Percentiles rank a stretch among this genome's conserved stretches.
Evolutionary conservation across 805 yeast genomes (phyloP).

Genomic region (Isabelozyma heimii): DNA sequence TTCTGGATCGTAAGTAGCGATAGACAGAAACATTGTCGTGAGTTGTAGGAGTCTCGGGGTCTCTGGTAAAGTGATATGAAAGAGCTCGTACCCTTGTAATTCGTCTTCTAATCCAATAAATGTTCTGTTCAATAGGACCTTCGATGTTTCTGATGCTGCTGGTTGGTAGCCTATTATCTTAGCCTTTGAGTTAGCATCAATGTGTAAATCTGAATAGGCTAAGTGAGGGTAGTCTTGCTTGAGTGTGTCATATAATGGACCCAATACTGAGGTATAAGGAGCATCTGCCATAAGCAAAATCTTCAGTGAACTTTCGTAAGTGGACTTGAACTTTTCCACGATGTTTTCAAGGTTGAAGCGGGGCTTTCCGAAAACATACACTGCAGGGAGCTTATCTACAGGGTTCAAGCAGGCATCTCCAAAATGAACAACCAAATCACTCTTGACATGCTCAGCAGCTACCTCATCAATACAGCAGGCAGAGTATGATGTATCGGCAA

Average conservation of each 20-base stretch:
- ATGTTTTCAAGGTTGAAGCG: constrained; percentile 43
- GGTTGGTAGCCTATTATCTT: constrained; percentile 43
- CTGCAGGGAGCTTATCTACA: constrained; percentile 67
- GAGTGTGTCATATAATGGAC: constrained; percentile 33
- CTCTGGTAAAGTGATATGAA: constrained; percentile 73
- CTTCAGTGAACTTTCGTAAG: constrained; percentile 38
- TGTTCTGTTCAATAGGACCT: constrained; percentile 14
- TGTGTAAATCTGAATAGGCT: constrained; percentile 30
- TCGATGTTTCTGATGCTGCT: not conserved
- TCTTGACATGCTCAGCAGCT: constrained; percentile 88
- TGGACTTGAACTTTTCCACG: constrained; percentile 36
- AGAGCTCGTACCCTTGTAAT: constrained; percentile 50
- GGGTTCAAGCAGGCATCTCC: constrained; percentile 94
- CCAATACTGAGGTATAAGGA: constrained; percentile 52
- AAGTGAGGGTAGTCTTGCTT: constrained; percentile 27
- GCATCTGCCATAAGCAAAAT: constrained; percentile 75
- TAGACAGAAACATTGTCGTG: constrained; percentile 62
- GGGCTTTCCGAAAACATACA: constrained; percentile 77
- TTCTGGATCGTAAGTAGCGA: constrained; percentile 49
- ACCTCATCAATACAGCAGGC: constrained; percentile 96
- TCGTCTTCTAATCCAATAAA: constrained; percentile 17
- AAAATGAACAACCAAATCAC: constrained; percentile 85
- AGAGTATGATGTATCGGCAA: constrained; percentile 95
- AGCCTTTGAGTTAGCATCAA: constrained; percentile 26
- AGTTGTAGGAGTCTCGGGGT: constrained; percentile 76